Conservation (phyloP, 306 rosid genomes). For the Cicer cuneatum region DNA sequence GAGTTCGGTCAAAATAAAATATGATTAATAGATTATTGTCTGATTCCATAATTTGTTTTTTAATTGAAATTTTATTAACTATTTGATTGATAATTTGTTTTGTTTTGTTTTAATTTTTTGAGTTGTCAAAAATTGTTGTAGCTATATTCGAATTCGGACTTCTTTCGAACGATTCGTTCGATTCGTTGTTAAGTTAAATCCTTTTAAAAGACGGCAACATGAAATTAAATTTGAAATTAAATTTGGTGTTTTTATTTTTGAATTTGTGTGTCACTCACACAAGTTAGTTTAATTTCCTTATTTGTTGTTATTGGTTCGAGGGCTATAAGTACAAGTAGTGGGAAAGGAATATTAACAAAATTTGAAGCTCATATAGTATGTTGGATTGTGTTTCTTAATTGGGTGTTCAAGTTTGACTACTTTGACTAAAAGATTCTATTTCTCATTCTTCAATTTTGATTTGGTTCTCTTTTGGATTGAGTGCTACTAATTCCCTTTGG, state of each 20-base stretch:
- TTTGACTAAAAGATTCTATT: constrained; percentile 70
- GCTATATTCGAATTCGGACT: too few relatives aligned
- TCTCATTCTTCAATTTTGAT: constrained; percentile 82
- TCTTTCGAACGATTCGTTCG: too few relatives aligned
- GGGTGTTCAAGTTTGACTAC: constrained; percentile 63
- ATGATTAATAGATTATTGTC: too few relatives aligned
- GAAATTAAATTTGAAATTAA: too few relatives aligned
- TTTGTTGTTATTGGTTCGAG: constrained; percentile 28
- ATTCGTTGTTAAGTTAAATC: too few relatives aligned
- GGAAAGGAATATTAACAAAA: constrained; percentile 47
- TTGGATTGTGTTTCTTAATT: constrained; percentile 57
- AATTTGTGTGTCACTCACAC: background rate
- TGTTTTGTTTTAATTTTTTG: too few relatives aligned
- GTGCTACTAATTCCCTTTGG: constrained; percentile 35
- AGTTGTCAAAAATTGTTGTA: too few relatives aligned
- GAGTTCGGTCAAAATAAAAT: too few relatives aligned
- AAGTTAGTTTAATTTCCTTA: constrained; percentile 19
- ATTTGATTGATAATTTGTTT: too few relatives aligned
- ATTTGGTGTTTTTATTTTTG: constrained; percentile 37
- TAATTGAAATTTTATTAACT: too few relatives aligned
- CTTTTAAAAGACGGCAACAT: too few relatives aligned
- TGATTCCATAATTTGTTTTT: too few relatives aligned
- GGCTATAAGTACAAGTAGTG: constrained; percentile 37
- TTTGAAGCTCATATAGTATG: constrained; percentile 48
- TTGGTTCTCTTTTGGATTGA: constrained; percentile 57